Conservation (phyloP, 2,329 filamentous ascomycete genomes). For the Phyllosticta ampelicida region DNA sequence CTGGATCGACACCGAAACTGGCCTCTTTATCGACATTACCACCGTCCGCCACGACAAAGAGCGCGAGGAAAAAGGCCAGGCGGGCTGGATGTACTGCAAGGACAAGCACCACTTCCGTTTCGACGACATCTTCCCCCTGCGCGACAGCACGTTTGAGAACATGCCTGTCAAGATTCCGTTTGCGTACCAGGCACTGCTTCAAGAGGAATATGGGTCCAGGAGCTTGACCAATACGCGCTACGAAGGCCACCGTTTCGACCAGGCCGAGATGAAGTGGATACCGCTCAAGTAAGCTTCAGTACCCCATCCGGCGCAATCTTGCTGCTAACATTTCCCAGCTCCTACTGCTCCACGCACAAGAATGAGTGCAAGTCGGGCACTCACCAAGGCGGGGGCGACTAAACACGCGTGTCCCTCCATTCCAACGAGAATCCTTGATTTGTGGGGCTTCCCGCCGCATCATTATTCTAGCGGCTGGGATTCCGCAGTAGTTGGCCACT, state of each 20-base stretch:
- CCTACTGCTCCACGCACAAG: constrained; percentile 10
- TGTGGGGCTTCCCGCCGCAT: not conserved
- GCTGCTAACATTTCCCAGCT: not conserved
- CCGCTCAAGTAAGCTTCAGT: constrained; percentile 5
- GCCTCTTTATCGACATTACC: constrained; percentile 53
- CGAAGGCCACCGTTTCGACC: constrained; percentile 33
- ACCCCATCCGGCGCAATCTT: not conserved
- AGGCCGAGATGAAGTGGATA: constrained; percentile 20
- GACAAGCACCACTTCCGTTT: constrained; percentile 45
- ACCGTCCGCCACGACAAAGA: constrained; percentile 40
- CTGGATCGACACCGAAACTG: constrained; percentile 50
- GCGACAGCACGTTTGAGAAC: constrained; percentile 44
- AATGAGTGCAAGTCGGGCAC: constrained; percentile 8
- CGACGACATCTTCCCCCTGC: constrained; percentile 46
- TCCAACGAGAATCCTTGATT: not conserved
- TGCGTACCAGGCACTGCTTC: constrained; percentile 43
- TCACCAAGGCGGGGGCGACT: constrained; percentile 3
- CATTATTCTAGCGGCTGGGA: not conserved
- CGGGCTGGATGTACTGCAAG: constrained; percentile 44
- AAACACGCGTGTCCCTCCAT: not conserved
- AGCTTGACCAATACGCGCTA: constrained; percentile 38
- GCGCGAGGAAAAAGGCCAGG: constrained; percentile 26
- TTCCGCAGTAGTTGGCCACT: not conserved
- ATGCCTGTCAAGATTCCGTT: constrained; percentile 45
- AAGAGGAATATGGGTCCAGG: constrained; percentile 44